Percentiles rank a stretch among this genome's conserved stretches.
Conservation (phyloP, 164 flowering plant species). For the Cinnamomum micranthum region DNA sequence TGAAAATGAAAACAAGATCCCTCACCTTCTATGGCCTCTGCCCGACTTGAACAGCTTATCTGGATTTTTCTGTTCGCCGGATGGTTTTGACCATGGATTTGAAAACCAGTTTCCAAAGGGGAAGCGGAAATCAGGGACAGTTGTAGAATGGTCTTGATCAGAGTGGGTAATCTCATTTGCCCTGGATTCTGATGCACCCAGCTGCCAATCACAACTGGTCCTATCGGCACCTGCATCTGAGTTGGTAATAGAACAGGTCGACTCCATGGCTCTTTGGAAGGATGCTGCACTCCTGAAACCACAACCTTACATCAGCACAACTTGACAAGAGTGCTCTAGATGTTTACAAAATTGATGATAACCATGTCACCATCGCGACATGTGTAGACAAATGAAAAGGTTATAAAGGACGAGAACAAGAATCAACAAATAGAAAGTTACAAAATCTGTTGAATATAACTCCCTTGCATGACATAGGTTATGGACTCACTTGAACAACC, state of each 20-base stretch:
- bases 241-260: conserved; percentile 24
- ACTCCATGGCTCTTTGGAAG: conserved; percentile 38
- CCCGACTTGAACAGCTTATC: conserved; percentile 14
- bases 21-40: conserved; percentile 28
- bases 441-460: background rate
- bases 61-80: conserved; percentile 15
- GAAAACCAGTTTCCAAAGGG: conserved; percentile 65
- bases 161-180: conserved; percentile 19
- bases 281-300: conserved; percentile 80
- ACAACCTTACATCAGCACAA: background rate
- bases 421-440: background rate
- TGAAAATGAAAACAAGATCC: background rate
- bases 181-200: conserved; percentile 20
- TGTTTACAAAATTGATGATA: background rate
- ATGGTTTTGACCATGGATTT: conserved; percentile 36
- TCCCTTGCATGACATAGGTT: background rate
- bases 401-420: background rate
- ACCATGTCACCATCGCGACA: background rate
- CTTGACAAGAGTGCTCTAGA: background rate
- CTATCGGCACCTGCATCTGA: conserved; percentile 18
- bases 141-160: conserved; percentile 17
- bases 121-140: conserved; percentile 26
- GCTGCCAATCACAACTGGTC: conserved; percentile 14
- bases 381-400: background rate
- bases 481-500: no score